A percentile compares a stretch with the other conserved stretches of the same genome.
Conservation (phyloP, 306 rosid genomes). For the Citrullus mucosospermus region DNA sequence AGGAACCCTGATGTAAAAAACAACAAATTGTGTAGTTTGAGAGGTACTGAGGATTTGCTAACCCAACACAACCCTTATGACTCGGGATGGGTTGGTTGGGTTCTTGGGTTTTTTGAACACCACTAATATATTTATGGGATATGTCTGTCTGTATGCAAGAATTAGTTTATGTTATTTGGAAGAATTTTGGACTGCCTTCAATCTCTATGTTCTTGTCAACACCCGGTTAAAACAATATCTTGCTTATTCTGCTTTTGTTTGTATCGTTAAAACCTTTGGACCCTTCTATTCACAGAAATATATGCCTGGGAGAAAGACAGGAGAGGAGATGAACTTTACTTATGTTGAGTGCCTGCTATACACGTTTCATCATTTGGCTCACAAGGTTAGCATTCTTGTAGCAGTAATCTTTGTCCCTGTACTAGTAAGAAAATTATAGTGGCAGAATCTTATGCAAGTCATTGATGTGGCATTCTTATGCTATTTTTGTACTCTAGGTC, state of each 20-base stretch:
- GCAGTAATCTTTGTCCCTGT: background rate
- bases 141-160: background rate
- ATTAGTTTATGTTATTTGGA: background rate
- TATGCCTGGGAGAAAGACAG: constrained; percentile 83
- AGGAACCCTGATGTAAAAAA: background rate
- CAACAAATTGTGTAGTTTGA: background rate
- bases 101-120: too few relatives aligned
- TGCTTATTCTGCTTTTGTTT: background rate
- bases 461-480: background rate
- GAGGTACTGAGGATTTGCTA: background rate
- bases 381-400: constrained; percentile 42
- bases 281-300: constrained; percentile 46
- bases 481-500: constrained; percentile 40
- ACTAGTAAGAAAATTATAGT: background rate
- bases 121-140: background rate
- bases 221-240: background rate
- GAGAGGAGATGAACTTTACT: constrained; percentile 87
- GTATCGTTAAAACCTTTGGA: background rate
- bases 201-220: background rate
- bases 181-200: background rate
- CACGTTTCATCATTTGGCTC: constrained; percentile 92
- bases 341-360: constrained; percentile 89
- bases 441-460: background rate
- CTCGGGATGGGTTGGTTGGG: too few relatives aligned
- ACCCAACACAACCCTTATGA: too few relatives aligned